Evolutionary conservation across 179 eudicot species (phyloP).

Genomic region (Actinidia polygama): DNA sequence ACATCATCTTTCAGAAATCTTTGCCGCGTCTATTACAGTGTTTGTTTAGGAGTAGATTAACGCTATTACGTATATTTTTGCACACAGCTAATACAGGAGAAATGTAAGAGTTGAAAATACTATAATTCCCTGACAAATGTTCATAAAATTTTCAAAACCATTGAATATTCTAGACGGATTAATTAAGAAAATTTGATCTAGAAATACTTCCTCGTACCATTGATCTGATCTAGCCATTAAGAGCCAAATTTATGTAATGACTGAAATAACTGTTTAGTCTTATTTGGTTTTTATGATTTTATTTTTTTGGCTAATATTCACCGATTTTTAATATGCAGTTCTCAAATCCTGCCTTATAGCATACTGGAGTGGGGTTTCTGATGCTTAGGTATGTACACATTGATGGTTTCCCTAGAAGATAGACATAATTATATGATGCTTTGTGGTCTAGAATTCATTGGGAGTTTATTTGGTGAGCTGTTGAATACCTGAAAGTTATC

Average conservation of each 20-base stretch:
- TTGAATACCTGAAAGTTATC: background rate
- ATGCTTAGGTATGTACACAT: constrained; percentile 6
- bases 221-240: background rate
- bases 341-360: constrained; percentile 15
- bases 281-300: background rate
- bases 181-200: too few species aligned
- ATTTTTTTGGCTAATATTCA: background rate
- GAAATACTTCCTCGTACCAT: too few species aligned
- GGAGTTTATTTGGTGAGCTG: background rate
- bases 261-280: background rate
- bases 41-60: background rate
- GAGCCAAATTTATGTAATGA: background rate
- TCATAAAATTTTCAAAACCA: too few species aligned
- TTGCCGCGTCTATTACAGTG: background rate
- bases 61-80: background rate
- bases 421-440: background rate
- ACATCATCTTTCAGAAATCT: background rate
- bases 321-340: constrained; percentile 15
- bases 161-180: too few species aligned
- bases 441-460: background rate
- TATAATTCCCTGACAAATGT: too few species aligned
- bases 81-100: background rate
- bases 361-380: background rate
- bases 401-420: background rate
- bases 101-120: too few species aligned